Conservation (phyloP, 2,329 filamentous ascomycete species). For the Basipetospora sp. region DNA sequence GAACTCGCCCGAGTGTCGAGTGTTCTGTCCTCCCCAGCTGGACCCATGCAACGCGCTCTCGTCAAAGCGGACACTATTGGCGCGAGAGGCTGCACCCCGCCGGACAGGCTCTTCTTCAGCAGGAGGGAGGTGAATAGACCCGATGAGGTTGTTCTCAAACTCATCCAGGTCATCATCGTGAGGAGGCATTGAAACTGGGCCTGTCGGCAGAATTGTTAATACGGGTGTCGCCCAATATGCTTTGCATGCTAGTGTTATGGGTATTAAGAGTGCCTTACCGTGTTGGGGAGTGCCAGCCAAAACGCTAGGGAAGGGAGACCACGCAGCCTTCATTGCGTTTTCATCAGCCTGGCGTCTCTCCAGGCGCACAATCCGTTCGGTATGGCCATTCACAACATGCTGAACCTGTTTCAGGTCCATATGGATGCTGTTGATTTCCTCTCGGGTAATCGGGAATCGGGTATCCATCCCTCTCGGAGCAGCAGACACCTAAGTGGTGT, state of each 20-base stretch:
- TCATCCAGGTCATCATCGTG: conserved; percentile 80
- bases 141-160: conserved; percentile 64
- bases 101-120: conserved; percentile 74
- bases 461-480: conserved; percentile 45
- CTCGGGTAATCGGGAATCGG: conserved; percentile 42
- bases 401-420: conserved; percentile 58
- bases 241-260: no score
- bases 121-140: conserved; percentile 64
- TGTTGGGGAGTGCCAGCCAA: conserved; percentile 73
- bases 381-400: conserved; percentile 45
- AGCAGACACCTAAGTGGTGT: no score
- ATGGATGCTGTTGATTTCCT: conserved; percentile 54
- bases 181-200: conserved; percentile 64
- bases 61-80: conserved; percentile 94
- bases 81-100: conserved; percentile 74
- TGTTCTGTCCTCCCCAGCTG: conserved; percentile 57
- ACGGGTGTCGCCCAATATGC: no score
- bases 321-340: conserved; percentile 65
- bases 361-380: conserved; percentile 44
- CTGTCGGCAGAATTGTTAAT: conserved; percentile 28
- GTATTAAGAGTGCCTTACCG: conserved; percentile 38
- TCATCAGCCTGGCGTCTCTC: conserved; percentile 56
- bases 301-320: conserved; percentile 87
- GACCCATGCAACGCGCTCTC: conserved; percentile 84
- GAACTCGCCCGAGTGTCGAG: conserved; percentile 68